These are phyloP conservation scores for Paramecium tetraurelia DNA, from an alignment of 73 alveolate species.

Conservation along the genomic window DNA sequence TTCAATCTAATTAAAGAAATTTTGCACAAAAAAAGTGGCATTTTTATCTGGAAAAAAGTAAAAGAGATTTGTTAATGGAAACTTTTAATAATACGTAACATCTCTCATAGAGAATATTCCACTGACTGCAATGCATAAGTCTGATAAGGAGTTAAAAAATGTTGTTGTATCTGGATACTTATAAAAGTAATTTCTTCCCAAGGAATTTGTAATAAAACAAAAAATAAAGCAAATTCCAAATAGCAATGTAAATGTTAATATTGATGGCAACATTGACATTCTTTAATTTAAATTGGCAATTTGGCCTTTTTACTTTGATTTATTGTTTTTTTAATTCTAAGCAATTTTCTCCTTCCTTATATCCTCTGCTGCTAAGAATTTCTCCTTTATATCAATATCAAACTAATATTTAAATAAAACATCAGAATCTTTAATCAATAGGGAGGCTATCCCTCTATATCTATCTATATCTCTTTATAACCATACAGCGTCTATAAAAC, in stretches of 20 bases:
- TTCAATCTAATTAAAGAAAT: background rate
- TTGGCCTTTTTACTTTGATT: background rate
- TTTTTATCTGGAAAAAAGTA: conserved; percentile 11
- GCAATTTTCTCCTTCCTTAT: conserved; percentile 38
- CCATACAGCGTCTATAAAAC: background rate
- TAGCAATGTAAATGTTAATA: background rate
- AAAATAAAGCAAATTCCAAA: background rate
- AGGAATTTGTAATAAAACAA: background rate
- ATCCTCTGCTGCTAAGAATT: conserved; percentile 21
- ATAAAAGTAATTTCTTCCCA: background rate
- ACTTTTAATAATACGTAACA: background rate
- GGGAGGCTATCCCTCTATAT: conserved; percentile 3
- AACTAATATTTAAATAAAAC: conserved; percentile 34
- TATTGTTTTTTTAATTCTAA: background rate
- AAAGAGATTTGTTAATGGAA: background rate
- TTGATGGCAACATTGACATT: background rate
- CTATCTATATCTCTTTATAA: conserved; percentile 44
- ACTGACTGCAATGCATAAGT: background rate
- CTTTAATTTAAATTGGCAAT: background rate
- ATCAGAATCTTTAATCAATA: background rate
- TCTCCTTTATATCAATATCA: conserved; percentile 37
- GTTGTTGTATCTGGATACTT: conserved; percentile 21
- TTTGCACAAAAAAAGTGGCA: background rate
- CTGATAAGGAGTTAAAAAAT: background rate
- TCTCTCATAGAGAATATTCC: conserved; percentile 37